These are phyloP conservation scores for Hagleromyces aurorensis DNA, from an alignment of 805 yeast species.

Conservation along the genomic window DNA sequence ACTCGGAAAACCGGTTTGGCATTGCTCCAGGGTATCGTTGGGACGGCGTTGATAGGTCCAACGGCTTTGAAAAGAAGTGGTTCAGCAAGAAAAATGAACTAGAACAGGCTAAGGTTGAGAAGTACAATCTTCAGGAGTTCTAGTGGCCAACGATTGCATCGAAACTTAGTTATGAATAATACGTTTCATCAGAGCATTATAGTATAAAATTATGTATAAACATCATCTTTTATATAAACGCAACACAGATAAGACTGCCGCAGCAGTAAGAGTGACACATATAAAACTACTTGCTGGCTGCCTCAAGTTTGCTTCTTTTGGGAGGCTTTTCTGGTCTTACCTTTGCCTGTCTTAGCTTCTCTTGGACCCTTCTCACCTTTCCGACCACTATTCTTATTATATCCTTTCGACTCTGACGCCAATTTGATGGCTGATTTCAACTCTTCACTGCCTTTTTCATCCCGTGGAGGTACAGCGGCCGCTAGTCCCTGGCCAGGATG, in stretches of 20 bases:
- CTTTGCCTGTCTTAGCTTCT: too few relatives aligned
- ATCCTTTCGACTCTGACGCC: not conserved
- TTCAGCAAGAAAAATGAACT: conserved; percentile 37
- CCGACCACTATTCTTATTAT: not conserved
- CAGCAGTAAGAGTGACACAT: too few relatives aligned
- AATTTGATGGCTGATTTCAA: conserved; percentile 5
- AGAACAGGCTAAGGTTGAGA: conserved; percentile 27
- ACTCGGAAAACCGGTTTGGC: conserved; percentile 63
- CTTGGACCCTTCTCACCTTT: not conserved
- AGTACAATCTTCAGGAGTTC: conserved; percentile 35
- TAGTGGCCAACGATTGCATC: too few relatives aligned
- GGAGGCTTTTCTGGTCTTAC: too few relatives aligned
- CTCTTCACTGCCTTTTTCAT: conserved; percentile 10
- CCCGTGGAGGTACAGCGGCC: conserved; percentile 3
- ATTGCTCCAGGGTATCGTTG: conserved; percentile 76
- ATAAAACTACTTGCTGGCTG: too few relatives aligned
- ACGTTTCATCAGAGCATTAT: too few relatives aligned
- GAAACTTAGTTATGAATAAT: too few relatives aligned
- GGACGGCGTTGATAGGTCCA: conserved; percentile 90
- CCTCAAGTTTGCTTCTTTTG: too few relatives aligned
- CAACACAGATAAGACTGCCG: too few relatives aligned
- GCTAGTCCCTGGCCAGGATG: conserved; percentile 1
- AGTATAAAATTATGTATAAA: too few relatives aligned
- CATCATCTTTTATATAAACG: too few relatives aligned
- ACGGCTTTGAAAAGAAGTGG: conserved; percentile 71